Evolutionary conservation across 805 yeast species (phyloP).

Genomic region (Hanseniaspora occidentalis): DNA sequence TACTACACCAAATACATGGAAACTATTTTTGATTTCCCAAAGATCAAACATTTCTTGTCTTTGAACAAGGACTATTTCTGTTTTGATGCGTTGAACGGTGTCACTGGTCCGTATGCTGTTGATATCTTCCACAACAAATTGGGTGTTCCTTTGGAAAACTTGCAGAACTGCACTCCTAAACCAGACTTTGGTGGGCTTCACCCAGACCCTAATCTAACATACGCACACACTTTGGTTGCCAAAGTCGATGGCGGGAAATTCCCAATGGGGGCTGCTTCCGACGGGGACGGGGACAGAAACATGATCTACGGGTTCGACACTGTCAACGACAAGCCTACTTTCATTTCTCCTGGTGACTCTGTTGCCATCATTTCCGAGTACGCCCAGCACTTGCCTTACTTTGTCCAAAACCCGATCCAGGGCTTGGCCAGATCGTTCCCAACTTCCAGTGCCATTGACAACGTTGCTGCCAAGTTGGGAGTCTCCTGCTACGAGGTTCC

Average conservation of each 20-base stretch:
- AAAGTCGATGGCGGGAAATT: conserved; percentile 72
- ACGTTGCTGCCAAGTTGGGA: conserved; percentile 71
- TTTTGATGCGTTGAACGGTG: conserved; percentile 89
- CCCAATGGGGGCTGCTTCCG: conserved; percentile 97
- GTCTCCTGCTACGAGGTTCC: conserved; percentile 86
- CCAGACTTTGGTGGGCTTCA: conserved; percentile 96
- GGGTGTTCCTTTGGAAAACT: conserved; percentile 46
- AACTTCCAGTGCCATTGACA: conserved; percentile 85
- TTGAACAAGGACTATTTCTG: conserved; percentile 52
- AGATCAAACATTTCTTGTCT: conserved; percentile 60
- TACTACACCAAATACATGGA: conserved; percentile 73
- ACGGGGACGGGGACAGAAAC: conserved; percentile 97
- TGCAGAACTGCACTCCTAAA: conserved; percentile 69
- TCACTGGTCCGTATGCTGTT: conserved; percentile 91
- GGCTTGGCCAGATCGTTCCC: conserved; percentile 98
- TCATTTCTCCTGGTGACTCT: conserved; percentile 96
- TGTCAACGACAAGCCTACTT: conserved; percentile 31
- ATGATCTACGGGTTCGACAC: conserved; percentile 89
- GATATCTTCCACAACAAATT: conserved; percentile 76
- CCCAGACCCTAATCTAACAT: conserved; percentile 95
- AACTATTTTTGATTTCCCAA: conserved; percentile 74
- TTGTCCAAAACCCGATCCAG: conserved; percentile 68
- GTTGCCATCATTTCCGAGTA: conserved; percentile 96
- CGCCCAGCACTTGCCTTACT: conserved; percentile 74
- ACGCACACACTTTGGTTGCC: conserved; percentile 77